These are phyloP conservation scores for Ogataea nonfermentans DNA, from an alignment of 805 yeast genomes.

Conservation along the genomic window DNA sequence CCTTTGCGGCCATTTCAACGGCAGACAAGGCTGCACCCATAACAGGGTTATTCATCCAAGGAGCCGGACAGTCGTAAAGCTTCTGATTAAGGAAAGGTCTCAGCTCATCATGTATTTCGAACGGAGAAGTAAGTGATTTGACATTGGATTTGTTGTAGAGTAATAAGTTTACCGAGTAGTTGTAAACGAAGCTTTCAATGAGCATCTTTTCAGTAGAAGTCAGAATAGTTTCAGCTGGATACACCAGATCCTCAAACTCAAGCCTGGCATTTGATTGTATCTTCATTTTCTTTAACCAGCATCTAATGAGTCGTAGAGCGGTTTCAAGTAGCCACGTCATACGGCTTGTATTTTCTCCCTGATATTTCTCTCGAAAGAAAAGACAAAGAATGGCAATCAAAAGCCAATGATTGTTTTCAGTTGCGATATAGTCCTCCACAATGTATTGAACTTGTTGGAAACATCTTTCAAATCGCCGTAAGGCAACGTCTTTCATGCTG, in stretches of 20 bases:
- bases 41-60: conserved; percentile 41
- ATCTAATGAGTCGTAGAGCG: conserved; percentile 35
- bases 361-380: conserved; percentile 37
- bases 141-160: conserved; percentile 29
- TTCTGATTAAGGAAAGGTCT: conserved; percentile 34
- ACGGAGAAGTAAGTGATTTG: conserved; percentile 39
- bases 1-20: conserved; percentile 37
- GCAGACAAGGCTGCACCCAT: conserved; percentile 37
- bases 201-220: conserved; percentile 32
- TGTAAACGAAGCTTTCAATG: conserved; percentile 43
- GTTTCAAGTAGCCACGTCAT: conserved; percentile 33
- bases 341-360: conserved; percentile 26
- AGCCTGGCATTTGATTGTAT: background rate
- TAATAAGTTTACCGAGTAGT: conserved; percentile 37
- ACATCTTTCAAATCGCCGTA: conserved; percentile 1
- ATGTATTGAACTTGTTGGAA: background rate
- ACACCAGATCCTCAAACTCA: background rate
- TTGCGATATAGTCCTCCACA: too few relatives aligned
- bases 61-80: conserved; percentile 30
- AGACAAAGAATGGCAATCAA: conserved; percentile 38
- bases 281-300: conserved; percentile 15
- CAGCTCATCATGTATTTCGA: conserved; percentile 34
- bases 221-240: background rate
- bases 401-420: conserved; percentile 36
- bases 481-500: conserved; percentile 23